A percentile compares a stretch with the other conserved stretches of the same genome.
Conservation (phyloP, 768 basidiomycete species). For the Holtermanniella nyarrowii region DNA sequence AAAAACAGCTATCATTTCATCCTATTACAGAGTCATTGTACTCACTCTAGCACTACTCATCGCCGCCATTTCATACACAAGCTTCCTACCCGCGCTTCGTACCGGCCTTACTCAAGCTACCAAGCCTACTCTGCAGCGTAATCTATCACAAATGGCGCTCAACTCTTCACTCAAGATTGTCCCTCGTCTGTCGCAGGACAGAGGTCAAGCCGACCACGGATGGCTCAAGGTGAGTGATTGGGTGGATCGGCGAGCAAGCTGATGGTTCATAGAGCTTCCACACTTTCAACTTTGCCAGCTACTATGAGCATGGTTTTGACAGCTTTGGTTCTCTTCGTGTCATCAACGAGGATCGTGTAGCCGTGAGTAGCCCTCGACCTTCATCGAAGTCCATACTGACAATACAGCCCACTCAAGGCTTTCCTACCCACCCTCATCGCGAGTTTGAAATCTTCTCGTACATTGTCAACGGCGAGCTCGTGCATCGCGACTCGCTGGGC, state of each 20-base stretch:
- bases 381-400: conserved; percentile 1
- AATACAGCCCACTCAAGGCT: conserved; percentile 53
- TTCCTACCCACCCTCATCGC: conserved; percentile 71
- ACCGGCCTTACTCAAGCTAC: no score
- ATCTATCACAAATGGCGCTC: not conserved
- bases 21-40: not conserved
- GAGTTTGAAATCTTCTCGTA: conserved; percentile 91
- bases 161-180: not conserved
- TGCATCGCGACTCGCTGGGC: conserved; percentile 75
- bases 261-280: conserved; percentile 19
- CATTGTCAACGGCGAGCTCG: conserved; percentile 48
- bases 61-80: not conserved
- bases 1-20: not conserved
- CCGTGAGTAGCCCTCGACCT: conserved; percentile 12
- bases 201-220: conserved; percentile 66
- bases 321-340: conserved; percentile 69
- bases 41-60: not conserved
- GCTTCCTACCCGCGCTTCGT: not conserved
- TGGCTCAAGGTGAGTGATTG: conserved; percentile 77
- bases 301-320: conserved; percentile 52
- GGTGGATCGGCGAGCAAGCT: not conserved
- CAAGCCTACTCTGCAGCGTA: no score
- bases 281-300: conserved; percentile 45
- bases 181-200: conserved; percentile 51
- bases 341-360: conserved; percentile 58